Evolutionary conservation across 2,329 filamentous ascomycete genomes (phyloP), one percentile per base, ranked within the genome.

Genomic region (Coleophoma crateriformis): DNA sequence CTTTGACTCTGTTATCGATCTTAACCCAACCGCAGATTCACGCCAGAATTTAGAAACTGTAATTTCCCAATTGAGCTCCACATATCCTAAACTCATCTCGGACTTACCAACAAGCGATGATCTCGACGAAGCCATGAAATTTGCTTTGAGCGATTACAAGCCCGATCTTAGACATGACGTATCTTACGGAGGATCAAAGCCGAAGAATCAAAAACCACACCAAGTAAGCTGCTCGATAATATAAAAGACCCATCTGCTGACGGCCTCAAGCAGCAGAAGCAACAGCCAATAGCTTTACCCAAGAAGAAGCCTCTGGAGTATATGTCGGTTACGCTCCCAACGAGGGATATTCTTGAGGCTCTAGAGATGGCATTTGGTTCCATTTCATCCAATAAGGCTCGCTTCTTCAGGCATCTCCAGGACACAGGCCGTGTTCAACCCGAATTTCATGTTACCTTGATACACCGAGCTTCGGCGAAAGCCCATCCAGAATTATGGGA

Each of bases 371-470:
- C 86, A 13, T 96, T 99, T 67, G 71, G 73, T 19, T 69, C 72
- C 6, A 69, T 75, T 6, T 65, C 68, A 3, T 60, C 79, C 0
- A 68, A 81, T 14, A 74, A 72, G 33, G 72, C 80, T n/a, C 75
- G 72, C 19, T 84, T 96, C 62, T 99, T 88, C 72, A 80, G 78
- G 59, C 81, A 88, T 50, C 78, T 99, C 33, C 80, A 87, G 66
- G 77, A 86, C 58, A 78, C 76, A 2, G 78, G 85, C 17, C 87
- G 94, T 48, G 71, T 97, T 6, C 92, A 97, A 67, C 64, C 77
- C n/a, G 77, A 84, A 38, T 99, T 97, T 66, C 94, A 99, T 65
- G 88, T 99, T 50, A 99, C 94, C 0, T 78, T 99, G 37, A 90
- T 96, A 66, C 94, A 99, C 68, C 84, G 85, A 43, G 82, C 85